phyloP scores from a whole-genome alignment of 164 flowering plant species.

The Amborella trichopoda region DNA sequence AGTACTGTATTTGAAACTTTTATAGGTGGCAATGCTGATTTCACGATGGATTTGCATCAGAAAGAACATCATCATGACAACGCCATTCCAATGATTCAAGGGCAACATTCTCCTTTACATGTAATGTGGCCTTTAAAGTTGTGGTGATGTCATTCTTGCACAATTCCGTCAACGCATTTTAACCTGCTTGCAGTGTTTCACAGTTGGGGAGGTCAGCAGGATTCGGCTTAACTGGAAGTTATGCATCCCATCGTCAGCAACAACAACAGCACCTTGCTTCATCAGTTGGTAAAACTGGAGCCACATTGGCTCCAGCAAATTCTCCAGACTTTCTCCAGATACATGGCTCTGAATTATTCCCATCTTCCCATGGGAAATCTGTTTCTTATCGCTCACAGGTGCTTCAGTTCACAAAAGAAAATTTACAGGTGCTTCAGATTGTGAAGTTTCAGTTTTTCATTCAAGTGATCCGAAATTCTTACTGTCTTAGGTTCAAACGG shows the following conservation, averaged over 20 bases:
- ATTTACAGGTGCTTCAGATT: too few species aligned
- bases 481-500: slow-evolving; percentile 27
- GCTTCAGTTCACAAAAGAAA: too few species aligned
- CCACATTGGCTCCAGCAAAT: slow-evolving; percentile 56
- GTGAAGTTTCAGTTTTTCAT: too few species aligned
- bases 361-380: slow-evolving; percentile 49
- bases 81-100: slow-evolving; percentile 66
- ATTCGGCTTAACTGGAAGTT: slow-evolving; percentile 65
- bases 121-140: neutral
- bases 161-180: neutral
- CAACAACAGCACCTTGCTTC: slow-evolving; percentile 53
- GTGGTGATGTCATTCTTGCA: neutral
- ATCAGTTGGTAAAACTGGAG: slow-evolving; percentile 51
- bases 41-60: slow-evolving; percentile 67
- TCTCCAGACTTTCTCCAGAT: slow-evolving; percentile 73
- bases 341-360: slow-evolving; percentile 74
- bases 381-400: slow-evolving; percentile 64
- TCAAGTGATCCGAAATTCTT: too few species aligned
- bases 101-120: slow-evolving; percentile 78
- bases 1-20: too few species aligned
- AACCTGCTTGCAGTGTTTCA: neutral
- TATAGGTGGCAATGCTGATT: slow-evolving; percentile 67
- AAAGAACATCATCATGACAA: slow-evolving; percentile 83
- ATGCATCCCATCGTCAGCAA: slow-evolving; percentile 65
- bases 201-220: slow-evolving; percentile 82